Evolutionary conservation across 2,329 filamentous ascomycete genomes (phyloP).

Genomic region (Claviceps sp.): DNA sequence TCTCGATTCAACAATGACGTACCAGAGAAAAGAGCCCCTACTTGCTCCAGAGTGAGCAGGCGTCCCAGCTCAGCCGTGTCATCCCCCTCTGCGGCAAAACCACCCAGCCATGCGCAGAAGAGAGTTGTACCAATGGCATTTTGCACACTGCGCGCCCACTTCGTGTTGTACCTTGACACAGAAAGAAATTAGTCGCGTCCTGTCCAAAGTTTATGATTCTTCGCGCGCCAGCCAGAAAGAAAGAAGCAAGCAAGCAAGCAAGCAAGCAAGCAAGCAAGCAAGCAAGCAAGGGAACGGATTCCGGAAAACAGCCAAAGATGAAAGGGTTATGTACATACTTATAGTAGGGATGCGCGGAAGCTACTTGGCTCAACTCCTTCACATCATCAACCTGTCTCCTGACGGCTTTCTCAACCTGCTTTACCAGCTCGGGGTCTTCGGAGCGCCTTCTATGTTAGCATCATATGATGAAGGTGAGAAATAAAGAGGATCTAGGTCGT

Average conservation of each 20-base stretch:
- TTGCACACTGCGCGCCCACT: slow-evolving; percentile 78
- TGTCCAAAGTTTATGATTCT: not conserved
- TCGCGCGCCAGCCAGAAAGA: not conserved
- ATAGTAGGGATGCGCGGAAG: slow-evolving; percentile 88
- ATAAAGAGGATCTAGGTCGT: too few species aligned
- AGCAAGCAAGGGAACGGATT: not conserved
- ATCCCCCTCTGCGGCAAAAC: slow-evolving; percentile 32
- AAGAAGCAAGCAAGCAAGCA: not conserved
- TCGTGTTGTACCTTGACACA: slow-evolving; percentile 54
- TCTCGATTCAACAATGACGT: slow-evolving; percentile 10
- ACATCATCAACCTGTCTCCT: slow-evolving; percentile 59
- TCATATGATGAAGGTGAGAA: not conserved
- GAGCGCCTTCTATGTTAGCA: slow-evolving; percentile 2
- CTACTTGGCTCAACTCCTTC: slow-evolving; percentile 53
- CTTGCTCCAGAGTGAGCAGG: slow-evolving; percentile 77
- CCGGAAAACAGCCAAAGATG: too few species aligned
- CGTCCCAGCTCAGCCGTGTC: slow-evolving; percentile 42
- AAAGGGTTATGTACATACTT: slow-evolving; percentile 41
- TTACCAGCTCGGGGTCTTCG: slow-evolving; percentile 50
- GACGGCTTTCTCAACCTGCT: slow-evolving; percentile 58
- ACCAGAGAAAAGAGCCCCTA: slow-evolving; percentile 67
- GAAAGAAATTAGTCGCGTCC: not conserved
- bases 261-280: not conserved
- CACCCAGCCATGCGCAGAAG: slow-evolving; percentile 64
- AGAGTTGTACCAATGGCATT: slow-evolving; percentile 52